Conservation (phyloP, 331 rosid genomes). For the Malus hybrid region DNA sequence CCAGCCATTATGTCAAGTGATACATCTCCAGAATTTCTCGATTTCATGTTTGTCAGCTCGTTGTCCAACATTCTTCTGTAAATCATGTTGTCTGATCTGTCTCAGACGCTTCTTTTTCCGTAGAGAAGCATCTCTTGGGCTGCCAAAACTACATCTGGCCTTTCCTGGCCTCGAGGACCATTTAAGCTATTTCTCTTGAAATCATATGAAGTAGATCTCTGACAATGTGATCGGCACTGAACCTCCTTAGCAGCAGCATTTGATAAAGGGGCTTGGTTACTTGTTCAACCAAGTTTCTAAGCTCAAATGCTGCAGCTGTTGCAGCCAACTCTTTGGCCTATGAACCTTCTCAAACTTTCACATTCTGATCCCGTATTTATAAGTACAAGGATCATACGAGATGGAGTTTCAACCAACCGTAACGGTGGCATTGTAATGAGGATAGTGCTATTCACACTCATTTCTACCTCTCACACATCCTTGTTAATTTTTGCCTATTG, state of each 20-base stretch:
- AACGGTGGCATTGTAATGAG: background rate
- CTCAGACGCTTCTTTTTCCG: conserved; percentile 36
- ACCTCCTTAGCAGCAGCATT: conserved; percentile 45
- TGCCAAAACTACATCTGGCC: conserved; percentile 27
- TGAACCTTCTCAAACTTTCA: conserved; percentile 67
- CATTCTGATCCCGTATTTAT: conserved; percentile 27
- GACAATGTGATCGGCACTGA: conserved; percentile 35
- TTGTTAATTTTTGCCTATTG: too few species aligned
- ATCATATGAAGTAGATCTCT: conserved; percentile 32
- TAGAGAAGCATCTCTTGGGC: conserved; percentile 59
- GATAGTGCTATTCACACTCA: too few species aligned
- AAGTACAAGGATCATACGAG: background rate
- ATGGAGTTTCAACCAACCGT: background rate
- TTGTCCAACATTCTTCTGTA: conserved; percentile 46
- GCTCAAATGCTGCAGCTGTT: conserved; percentile 70
- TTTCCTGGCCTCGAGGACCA: conserved; percentile 22
- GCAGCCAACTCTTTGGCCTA: conserved; percentile 87
- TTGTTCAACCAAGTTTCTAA: conserved; percentile 75
- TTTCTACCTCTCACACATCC: too few species aligned
- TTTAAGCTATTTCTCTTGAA: conserved; percentile 25
- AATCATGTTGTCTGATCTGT: conserved; percentile 48
- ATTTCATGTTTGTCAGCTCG: conserved; percentile 64
- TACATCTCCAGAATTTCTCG: conserved; percentile 36
- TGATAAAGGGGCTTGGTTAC: conserved; percentile 71
- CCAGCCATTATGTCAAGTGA: conserved; percentile 26